These are phyloP conservation scores for Teratosphaeriaceae sp. DNA, from an alignment of 2,329 filamentous ascomycete genomes.

Conservation along the genomic window DNA sequence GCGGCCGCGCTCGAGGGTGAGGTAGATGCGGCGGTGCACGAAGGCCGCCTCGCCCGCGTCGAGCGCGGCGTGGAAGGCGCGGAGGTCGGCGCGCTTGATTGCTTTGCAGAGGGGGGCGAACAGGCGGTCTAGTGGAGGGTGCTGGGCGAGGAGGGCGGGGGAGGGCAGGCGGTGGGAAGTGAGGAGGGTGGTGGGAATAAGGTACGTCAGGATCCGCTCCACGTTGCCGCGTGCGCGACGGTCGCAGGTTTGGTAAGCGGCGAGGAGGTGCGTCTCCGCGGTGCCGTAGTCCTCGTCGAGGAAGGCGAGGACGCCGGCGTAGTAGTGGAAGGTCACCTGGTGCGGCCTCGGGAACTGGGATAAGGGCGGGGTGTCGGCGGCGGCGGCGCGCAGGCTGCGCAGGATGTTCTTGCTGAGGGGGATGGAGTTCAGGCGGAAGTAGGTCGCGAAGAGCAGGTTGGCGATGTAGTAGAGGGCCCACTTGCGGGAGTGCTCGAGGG, in stretches of 20 bases:
- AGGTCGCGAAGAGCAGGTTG: slow-evolving; percentile 95
- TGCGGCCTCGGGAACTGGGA: slow-evolving; percentile 81
- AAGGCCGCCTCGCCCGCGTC: slow-evolving; percentile 83
- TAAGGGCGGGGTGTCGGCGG: slow-evolving; percentile 68
- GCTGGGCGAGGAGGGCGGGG: slow-evolving; percentile 61
- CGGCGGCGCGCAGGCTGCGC: slow-evolving; percentile 67
- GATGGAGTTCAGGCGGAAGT: slow-evolving; percentile 83
- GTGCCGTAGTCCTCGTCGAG: slow-evolving; percentile 85
- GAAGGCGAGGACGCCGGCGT: slow-evolving; percentile 87
- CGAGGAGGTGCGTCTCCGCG: slow-evolving; percentile 73
- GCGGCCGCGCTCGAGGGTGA: slow-evolving; percentile 85
- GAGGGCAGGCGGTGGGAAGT: slow-evolving; percentile 81
- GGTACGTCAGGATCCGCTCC: slow-evolving; percentile 89
- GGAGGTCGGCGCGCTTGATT: slow-evolving; percentile 76
- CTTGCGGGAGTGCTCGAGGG: slow-evolving; percentile 84
- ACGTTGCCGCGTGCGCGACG: slow-evolving; percentile 60
- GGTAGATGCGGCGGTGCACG: slow-evolving; percentile 85
- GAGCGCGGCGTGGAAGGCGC: slow-evolving; percentile 76
- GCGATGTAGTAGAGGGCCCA: slow-evolving; percentile 96
- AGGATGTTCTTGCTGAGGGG: slow-evolving; percentile 86
- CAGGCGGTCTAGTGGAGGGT: slow-evolving; percentile 67
- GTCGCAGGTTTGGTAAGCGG: slow-evolving; percentile 75
- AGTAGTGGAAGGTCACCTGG: slow-evolving; percentile 93
- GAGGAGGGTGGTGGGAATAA: slow-evolving; percentile 87
- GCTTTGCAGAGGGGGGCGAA: slow-evolving; percentile 68